Evolutionary conservation across 176 grass and related monocot species (phyloP).

Genomic region (Bromus sterilis): DNA sequence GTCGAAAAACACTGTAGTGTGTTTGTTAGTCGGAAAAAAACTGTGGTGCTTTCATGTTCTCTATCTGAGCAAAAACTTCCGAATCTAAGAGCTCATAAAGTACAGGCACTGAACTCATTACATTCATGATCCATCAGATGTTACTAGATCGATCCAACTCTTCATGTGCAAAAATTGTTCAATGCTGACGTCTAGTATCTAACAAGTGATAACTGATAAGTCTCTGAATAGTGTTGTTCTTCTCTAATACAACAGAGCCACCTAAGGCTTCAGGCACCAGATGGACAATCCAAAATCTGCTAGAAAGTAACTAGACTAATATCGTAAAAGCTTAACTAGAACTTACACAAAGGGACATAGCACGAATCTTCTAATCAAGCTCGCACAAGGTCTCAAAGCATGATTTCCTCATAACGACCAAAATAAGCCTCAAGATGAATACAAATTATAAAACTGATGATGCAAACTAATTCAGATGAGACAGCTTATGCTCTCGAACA

Average conservation of each 20-base stretch:
- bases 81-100: slow-evolving; percentile 1
- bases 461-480: slow-evolving; percentile 3
- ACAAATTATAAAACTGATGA: background rate
- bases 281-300: background rate
- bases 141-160: background rate
- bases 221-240: background rate
- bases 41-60: background rate
- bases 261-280: background rate
- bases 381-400: background rate
- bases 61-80: background rate
- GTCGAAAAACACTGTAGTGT: background rate
- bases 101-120: background rate
- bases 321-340: background rate
- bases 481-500: background rate
- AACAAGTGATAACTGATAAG: background rate
- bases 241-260: background rate
- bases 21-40: background rate
- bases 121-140: background rate
- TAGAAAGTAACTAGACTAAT: background rate
- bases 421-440: background rate
- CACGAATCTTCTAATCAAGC: background rate
- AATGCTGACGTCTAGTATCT: background rate
- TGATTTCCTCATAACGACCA: background rate
- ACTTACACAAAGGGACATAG: background rate
- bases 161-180: background rate